Evolutionary conservation across 306 rosid genomes (phyloP).

Genomic region (Pterocarpus macrocarpus): DNA sequence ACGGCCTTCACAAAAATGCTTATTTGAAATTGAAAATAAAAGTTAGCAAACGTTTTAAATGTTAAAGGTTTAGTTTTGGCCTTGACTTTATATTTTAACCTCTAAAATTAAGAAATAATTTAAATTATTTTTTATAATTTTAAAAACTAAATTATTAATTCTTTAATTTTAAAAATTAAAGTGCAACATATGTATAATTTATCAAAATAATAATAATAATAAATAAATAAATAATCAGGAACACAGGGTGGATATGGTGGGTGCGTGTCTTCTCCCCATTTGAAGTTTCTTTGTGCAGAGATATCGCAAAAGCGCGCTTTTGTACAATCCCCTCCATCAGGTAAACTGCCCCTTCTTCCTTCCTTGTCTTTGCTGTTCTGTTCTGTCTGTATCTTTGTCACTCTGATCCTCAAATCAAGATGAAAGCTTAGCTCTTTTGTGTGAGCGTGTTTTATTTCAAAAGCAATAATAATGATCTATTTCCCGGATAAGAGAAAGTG

Average conservation of each 20-base stretch:
- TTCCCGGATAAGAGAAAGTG: background rate
- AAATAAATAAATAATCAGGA: background rate
- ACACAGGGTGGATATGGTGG: conserved; percentile 41
- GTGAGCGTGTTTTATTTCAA: background rate
- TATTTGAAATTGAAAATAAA: no score
- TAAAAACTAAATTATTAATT: no score
- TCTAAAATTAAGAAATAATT: no score
- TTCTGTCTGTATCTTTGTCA: background rate
- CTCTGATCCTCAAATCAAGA: background rate
- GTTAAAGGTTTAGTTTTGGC: no score
- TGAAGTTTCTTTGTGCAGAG: conserved; percentile 38
- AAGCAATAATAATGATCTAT: background rate
- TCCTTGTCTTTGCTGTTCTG: background rate
- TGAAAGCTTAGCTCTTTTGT: background rate
- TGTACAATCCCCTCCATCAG: background rate
- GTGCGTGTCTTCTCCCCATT: conserved; percentile 53
- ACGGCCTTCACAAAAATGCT: no score
- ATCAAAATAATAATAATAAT: background rate
- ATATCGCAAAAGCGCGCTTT: conserved; percentile 42
- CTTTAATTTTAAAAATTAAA: no score
- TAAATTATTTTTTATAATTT: no score
- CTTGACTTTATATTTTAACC: no score
- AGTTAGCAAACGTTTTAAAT: no score
- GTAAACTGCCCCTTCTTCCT: background rate
- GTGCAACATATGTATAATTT: no score